These are phyloP conservation scores for Xylaria nigripes DNA, from an alignment of 495 filamentous ascomycete genomes.

Conservation along the genomic window DNA sequence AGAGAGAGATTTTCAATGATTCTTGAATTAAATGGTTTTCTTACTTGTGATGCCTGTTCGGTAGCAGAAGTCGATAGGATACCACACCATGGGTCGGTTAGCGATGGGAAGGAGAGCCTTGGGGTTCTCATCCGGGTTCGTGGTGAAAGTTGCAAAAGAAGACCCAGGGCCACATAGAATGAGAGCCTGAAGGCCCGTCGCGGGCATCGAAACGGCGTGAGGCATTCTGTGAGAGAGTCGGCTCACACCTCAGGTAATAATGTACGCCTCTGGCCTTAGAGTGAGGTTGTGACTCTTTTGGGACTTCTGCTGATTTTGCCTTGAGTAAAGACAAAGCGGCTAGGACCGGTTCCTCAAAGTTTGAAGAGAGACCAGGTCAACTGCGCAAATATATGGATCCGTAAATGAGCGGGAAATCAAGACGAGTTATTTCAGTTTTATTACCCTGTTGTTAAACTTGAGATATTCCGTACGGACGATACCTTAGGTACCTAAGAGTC, in stretches of 20 bases:
- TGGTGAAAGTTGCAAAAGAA: slow-evolving; percentile 85
- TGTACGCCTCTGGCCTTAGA: not conserved
- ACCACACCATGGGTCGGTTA: slow-evolving; percentile 94
- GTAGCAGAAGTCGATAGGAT: slow-evolving; percentile 85
- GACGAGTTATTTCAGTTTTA: not conserved
- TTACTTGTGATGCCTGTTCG: slow-evolving; percentile 73
- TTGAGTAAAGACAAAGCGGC: not conserved
- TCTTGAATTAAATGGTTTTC: slow-evolving; percentile 8
- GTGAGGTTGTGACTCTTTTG: not conserved
- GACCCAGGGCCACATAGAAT: slow-evolving; percentile 89
- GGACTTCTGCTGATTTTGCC: not conserved
- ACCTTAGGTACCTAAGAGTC: too few relatives aligned
- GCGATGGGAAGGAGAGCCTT: slow-evolving; percentile 89
- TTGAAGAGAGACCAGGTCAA: too few relatives aligned
- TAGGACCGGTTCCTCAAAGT: not conserved
- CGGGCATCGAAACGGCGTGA: slow-evolving; percentile 59
- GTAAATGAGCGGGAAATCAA: too few relatives aligned
- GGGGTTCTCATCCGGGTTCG: slow-evolving; percentile 77
- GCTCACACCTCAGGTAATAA: not conserved
- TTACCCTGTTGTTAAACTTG: too few relatives aligned
- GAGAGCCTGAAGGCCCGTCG: slow-evolving; percentile 81
- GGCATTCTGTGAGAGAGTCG: slow-evolving; percentile 44
- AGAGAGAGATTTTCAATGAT: not conserved
- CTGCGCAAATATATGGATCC: too few relatives aligned
- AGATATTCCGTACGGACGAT: too few relatives aligned